These are phyloP conservation scores for Rhazya stricta DNA, from an alignment of 257 asterid species.

Conservation along the genomic window DNA sequence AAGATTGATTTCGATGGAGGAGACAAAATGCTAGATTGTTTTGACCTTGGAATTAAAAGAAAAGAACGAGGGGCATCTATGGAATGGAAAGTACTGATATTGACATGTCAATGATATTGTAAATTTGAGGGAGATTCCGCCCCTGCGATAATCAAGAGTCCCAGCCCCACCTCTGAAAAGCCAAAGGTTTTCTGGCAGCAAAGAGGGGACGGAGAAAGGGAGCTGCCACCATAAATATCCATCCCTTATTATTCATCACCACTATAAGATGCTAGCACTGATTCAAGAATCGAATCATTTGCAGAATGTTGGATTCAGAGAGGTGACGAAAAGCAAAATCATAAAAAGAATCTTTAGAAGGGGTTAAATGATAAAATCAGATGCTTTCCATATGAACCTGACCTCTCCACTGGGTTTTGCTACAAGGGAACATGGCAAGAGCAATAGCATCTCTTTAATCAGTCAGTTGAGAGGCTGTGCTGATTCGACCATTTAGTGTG, in stretches of 20 bases:
- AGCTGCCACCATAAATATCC: not conserved
- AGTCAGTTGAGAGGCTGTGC: too few relatives aligned
- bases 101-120: conserved; percentile 34
- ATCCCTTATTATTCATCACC: too few relatives aligned
- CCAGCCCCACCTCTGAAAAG: conserved; percentile 26
- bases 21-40: not conserved
- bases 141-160: not conserved
- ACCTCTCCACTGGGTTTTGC: not conserved
- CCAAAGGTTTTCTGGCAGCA: conserved; percentile 11
- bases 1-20: not conserved
- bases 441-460: not conserved
- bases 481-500: too few relatives aligned
- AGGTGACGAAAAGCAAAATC: not conserved
- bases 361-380: not conserved
- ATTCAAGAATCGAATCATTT: too few relatives aligned
- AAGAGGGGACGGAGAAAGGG: not conserved
- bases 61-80: not conserved
- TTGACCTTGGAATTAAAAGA: not conserved
- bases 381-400: not conserved
- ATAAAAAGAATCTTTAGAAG: not conserved
- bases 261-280: too few relatives aligned
- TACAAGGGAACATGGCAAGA: not conserved
- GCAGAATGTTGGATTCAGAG: not conserved
- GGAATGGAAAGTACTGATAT: conserved; percentile 12
- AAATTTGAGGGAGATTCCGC: conserved; percentile 34